Evolutionary conservation across 1,139 yeast species (phyloP), one percentile per base, ranked within the genome.

Genomic region (Saccharomyces hybrid): DNA sequence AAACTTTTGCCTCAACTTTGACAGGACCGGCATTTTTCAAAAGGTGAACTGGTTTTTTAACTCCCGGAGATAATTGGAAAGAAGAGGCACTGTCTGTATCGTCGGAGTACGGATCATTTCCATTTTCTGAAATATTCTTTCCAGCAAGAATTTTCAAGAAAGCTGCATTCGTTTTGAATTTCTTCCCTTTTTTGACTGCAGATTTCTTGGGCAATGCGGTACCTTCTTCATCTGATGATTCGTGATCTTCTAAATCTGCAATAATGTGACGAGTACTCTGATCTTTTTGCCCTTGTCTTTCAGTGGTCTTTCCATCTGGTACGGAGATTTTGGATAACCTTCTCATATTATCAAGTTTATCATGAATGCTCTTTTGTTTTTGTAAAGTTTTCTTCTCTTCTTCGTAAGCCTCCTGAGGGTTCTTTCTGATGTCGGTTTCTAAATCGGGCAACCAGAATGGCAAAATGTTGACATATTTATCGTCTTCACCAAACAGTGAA

Each of bases 401-500:
- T 57, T 80, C 82, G 63, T 82, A 83, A 0, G 89, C 89, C 63
- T 83, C 86, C 60, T 82, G 82, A 19, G 95, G 95, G 63, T 86
- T 86, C 60, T 80, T 80, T 62, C 88, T 80, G 61, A 86, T 84
- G 65, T 87, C 96, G 54, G 76, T 78, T 67, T 93, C 98, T 63
- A 93, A 76, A 60, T 91, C 97, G 58, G 95, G 89, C 63, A 89
- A 78, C 99, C 99, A 93, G 70, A 89, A 87, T 52, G 99, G 99
- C 60, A 93, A 77, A 60, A 86, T 83, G 67, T 90, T 97, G 66
- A 93, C 78, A 38, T 38, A 38, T 64, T 87, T 85, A 31, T 69
- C 72, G 65, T 91, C 97, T 69, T 91, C 98, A 55, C 89, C 80
- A 69, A 85, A 93, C 59, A 93, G 78, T 2, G 89, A 78, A 6